Percentiles rank a stretch among this genome's conserved stretches.
Evolutionary conservation across 2,329 filamentous ascomycete genomes (phyloP).

Genomic region (Fulvia fulva): DNA sequence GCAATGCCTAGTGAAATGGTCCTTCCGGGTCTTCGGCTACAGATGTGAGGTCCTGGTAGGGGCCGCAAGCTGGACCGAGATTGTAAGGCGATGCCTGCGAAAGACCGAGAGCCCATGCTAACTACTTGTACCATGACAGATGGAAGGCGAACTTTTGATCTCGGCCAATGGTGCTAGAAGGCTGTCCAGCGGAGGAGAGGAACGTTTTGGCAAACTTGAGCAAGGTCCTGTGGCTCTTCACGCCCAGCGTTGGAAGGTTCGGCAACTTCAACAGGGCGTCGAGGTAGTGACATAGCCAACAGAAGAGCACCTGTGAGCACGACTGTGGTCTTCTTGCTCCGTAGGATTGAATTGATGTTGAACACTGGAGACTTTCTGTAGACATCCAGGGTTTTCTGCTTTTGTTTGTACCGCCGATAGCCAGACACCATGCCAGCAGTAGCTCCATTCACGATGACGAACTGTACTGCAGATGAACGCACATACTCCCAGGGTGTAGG

Average conservation of each 20-base stretch:
- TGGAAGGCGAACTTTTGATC: too few species aligned
- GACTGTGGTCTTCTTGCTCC: not conserved
- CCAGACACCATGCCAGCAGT: not conserved
- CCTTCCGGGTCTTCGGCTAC: too few species aligned
- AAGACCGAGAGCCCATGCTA: too few species aligned
- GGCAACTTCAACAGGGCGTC: not conserved
- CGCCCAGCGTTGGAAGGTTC: not conserved
- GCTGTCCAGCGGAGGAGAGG: too few species aligned
- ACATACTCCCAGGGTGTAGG: not conserved
- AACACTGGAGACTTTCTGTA: not conserved
- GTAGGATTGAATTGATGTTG: not conserved
- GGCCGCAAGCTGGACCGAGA: too few species aligned
- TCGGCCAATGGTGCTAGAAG: too few species aligned
- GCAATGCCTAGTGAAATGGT: too few species aligned
- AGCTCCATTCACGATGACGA: not conserved
- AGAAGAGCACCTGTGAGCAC: not conserved
- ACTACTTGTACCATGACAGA: too few species aligned
- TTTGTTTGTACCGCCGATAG: not conserved
- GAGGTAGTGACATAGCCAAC: not conserved
- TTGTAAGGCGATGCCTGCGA: too few species aligned
- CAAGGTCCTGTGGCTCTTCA: not conserved
- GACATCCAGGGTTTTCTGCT: not conserved
- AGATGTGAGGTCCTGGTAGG: too few species aligned
- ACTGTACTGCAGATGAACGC: not conserved
- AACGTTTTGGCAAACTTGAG: too few species aligned